phyloP scores from a whole-genome alignment of 345 rosid species.

The Excoecaria agallocha region DNA sequence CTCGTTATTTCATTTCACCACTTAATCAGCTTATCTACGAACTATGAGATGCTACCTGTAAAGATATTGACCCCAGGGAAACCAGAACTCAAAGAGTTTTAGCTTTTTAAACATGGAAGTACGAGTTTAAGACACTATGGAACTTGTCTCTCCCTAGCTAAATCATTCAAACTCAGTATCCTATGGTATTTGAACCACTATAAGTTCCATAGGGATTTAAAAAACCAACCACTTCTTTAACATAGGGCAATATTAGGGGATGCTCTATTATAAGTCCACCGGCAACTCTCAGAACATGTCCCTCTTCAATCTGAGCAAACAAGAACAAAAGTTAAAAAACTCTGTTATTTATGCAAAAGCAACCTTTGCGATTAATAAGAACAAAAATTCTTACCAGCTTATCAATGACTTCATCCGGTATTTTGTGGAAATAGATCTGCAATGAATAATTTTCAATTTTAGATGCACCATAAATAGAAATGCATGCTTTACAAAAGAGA shows the following conservation, averaged over 20 bases:
- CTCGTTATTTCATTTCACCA: neutral
- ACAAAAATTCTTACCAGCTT: constrained; percentile 54
- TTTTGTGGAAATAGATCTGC: constrained; percentile 86
- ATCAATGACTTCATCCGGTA: constrained; percentile 73
- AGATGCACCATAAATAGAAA: neutral
- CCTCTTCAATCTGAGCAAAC: constrained; percentile 64
- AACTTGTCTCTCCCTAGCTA: neutral
- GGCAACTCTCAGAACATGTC: constrained; percentile 66
- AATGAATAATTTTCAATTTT: constrained; percentile 16
- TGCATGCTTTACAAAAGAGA: neutral
- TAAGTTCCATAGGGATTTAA: constrained; percentile 8
- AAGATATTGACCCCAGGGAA: neutral
- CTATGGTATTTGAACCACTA: neutral
- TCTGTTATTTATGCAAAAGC: neutral
- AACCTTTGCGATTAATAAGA: neutral
- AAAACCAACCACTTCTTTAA: constrained; percentile 74
- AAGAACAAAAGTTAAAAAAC: neutral
- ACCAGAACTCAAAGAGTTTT: neutral
- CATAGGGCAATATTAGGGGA: constrained; percentile 59
- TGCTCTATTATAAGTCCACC: constrained; percentile 83
- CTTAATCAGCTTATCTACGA: neutral
- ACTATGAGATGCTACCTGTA: no score
- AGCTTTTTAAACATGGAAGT: neutral
- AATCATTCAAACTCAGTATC: neutral
- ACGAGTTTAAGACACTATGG: neutral